Evolutionary conservation across 1,139 yeast species (phyloP).

Genomic region (Sugiyamaella castrensis): DNA sequence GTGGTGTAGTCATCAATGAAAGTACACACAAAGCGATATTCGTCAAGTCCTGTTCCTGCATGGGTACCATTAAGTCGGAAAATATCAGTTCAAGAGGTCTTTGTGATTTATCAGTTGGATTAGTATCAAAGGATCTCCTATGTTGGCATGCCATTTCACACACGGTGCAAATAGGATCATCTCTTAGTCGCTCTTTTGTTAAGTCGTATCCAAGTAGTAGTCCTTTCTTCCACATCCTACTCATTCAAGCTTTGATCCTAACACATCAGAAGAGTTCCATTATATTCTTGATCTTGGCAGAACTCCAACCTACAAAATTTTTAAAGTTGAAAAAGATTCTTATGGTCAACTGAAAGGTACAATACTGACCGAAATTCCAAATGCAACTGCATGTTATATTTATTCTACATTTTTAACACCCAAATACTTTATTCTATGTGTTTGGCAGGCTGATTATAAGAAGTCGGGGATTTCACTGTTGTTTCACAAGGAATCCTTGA

Average conservation of each 20-base stretch:
- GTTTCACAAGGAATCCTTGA: slow-evolving; percentile 18
- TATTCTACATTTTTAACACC: slow-evolving; percentile 21
- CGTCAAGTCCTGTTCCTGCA: too few relatives aligned
- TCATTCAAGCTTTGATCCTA: slow-evolving; percentile 20
- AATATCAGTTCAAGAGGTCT: too few relatives aligned
- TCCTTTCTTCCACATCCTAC: too few relatives aligned
- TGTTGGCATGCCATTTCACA: too few relatives aligned
- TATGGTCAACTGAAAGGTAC: slow-evolving; percentile 7
- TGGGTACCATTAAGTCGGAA: too few relatives aligned
- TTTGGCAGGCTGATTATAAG: slow-evolving; percentile 21
- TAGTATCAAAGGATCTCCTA: too few relatives aligned
- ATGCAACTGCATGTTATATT: slow-evolving; percentile 15
- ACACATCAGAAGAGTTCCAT: slow-evolving; percentile 20
- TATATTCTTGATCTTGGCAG: slow-evolving; percentile 17
- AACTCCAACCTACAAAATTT: slow-evolving; percentile 16
- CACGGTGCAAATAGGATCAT: too few relatives aligned
- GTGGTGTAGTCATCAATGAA: too few relatives aligned
- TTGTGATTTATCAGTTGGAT: too few relatives aligned
- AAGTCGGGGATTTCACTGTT: slow-evolving; percentile 14
- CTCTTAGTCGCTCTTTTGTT: too few relatives aligned
- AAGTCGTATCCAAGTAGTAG: too few relatives aligned
- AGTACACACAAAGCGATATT: too few relatives aligned
- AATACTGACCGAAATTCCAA: slow-evolving; percentile 16
- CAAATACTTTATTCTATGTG: slow-evolving; percentile 19
- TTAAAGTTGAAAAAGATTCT: slow-evolving; percentile 11